Evolutionary conservation across 306 rosid genomes (phyloP), one percentile per base, ranked within the genome.

Genomic region (Alnus glutinosa): DNA sequence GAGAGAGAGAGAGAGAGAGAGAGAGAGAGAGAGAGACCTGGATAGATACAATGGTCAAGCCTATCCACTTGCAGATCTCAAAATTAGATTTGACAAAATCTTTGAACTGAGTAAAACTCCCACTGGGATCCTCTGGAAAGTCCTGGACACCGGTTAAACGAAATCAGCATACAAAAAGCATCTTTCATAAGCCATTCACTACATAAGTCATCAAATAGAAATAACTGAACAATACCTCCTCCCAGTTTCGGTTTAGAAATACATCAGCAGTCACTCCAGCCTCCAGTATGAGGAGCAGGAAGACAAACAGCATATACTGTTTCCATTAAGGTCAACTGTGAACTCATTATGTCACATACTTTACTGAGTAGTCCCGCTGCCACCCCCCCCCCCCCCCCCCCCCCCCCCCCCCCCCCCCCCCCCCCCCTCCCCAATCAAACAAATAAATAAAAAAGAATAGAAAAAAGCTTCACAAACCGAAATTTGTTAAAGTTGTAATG

Each of bases 121-220:
- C 94, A 0, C 88, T 81, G 55, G 94, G 94, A 74, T 94, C 97
- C 75, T 62, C 67, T 50, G 96, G 94, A 82, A 94, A 94, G 90
- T 90, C 98, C 96, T 90, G 89, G 74, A 62, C 64, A 62, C 81
- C 23, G 52, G 68, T 81, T 57, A 11, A 42, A 82, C 55, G 44
- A 64, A 55, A 70, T 30, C 49, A 86, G 57, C 59, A 36, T 48
- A 54, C 18, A 44, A 57, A 75, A 12, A 36, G 42, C 42, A 63
- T 42, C 19, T 4, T 50, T 47, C 68, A 49, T 15, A 34, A 55
- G 62, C 16, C 44, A 67, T n/a, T 46, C 62, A 85, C 36, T 12
- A 15, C 55, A 67, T 69, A 48, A 39, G 78, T 36, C 28, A 42
- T 9, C 13, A 69, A 16, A 51, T 32, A 34, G 47, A 3, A 71